Evolutionary conservation across 2,329 filamentous ascomycete genomes (phyloP).

Genomic region (Corynespora cassiicola): DNA sequence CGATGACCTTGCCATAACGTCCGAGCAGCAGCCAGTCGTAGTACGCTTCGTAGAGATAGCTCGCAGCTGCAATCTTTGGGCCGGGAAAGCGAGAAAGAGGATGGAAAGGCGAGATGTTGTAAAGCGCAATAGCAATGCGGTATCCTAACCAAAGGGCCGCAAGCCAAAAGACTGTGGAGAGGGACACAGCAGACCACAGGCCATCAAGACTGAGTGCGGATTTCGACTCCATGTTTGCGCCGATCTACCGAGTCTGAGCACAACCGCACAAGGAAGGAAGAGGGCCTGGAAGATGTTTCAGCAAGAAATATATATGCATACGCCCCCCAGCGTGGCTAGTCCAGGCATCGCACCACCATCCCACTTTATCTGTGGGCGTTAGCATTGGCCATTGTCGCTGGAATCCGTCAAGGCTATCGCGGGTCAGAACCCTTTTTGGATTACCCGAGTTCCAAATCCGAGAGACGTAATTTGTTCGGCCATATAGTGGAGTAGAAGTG

Average conservation of each 20-base stretch:
- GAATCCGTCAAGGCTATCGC: too few relatives aligned
- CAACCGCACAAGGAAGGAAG: too few relatives aligned
- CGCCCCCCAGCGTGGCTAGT: too few relatives aligned
- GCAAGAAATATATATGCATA: too few relatives aligned
- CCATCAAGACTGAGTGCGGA: constrained; percentile 15
- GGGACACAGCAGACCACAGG: constrained; percentile 15
- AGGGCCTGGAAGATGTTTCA: too few relatives aligned
- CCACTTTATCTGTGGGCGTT: too few relatives aligned
- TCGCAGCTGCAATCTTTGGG: constrained; percentile 35
- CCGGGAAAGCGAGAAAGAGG: constrained; percentile 31
- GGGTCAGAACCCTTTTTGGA: too few relatives aligned
- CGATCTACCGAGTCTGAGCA: constrained; percentile 2
- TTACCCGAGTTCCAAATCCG: too few relatives aligned
- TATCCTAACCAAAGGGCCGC: constrained; percentile 25
- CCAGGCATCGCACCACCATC: too few relatives aligned
- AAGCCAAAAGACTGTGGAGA: constrained; percentile 20
- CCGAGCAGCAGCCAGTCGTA: constrained; percentile 35
- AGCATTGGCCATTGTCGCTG: too few relatives aligned
- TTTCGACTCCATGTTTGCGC: constrained; percentile 22
- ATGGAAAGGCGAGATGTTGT: constrained; percentile 29
- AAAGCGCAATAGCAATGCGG: constrained; percentile 21
- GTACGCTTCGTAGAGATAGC: constrained; percentile 36
- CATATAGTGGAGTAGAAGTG: too few relatives aligned
- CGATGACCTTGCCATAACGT: constrained; percentile 42
- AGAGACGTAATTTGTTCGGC: too few relatives aligned